A percentile compares a stretch with the other conserved stretches of the same genome.
phyloP scores from a whole-genome alignment of 192 early-diverging fungal genomes.

The Coemansia sp. region DNA sequence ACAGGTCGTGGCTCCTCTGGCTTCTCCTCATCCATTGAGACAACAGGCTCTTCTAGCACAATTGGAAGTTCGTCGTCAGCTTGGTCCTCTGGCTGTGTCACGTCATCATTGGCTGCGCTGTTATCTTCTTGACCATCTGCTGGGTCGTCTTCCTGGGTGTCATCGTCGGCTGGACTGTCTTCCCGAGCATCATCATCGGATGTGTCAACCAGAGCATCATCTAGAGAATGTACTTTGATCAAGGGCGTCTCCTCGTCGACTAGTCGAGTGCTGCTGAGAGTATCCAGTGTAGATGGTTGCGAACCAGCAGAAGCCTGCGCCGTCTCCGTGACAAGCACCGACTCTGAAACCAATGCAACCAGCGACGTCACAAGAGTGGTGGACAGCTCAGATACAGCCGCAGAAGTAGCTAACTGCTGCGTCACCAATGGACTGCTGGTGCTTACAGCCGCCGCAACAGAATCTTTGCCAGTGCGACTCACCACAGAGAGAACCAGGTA shows the following conservation, averaged over 20 bases:
- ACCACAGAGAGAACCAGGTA: conserved; percentile 24
- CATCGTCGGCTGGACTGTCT: no score
- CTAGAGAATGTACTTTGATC: neutral
- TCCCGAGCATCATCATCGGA: no score
- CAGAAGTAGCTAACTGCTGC: neutral
- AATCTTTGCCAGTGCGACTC: neutral
- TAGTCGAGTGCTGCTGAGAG: neutral
- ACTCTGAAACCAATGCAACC: neutral
- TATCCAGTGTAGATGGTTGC: neutral
- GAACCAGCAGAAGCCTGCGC: neutral
- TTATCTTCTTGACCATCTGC: neutral
- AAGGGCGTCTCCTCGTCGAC: neutral
- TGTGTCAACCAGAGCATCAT: no score
- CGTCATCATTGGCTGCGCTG: neutral
- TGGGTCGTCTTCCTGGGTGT: neutral
- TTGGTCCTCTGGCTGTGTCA: neutral
- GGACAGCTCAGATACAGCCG: neutral
- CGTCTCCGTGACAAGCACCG: neutral
- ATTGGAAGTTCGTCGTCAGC: neutral
- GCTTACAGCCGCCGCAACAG: neutral
- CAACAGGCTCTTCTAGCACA: neutral
- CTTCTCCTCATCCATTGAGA: neutral
- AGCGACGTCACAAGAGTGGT: neutral
- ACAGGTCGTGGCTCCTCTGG: conserved; percentile 2
- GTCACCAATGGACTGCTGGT: conserved; percentile 4